Evolutionary conservation across 495 filamentous ascomycete genomes (phyloP).

Genomic region (Haplographium delicatum): DNA sequence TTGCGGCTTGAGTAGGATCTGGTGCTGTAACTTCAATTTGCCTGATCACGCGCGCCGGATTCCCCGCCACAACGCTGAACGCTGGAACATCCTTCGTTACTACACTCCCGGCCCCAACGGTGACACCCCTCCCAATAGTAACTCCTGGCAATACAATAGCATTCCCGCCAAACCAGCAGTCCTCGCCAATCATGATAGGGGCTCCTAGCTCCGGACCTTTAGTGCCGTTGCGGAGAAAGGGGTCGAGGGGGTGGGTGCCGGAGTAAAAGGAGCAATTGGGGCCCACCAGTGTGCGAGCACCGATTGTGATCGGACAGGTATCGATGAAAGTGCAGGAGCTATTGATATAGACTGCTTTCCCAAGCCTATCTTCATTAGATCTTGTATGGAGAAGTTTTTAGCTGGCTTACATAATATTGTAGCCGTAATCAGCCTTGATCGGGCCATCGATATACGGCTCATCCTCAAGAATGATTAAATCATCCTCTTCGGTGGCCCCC

Average conservation of each 20-base stretch:
- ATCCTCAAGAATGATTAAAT: conserved; percentile 52
- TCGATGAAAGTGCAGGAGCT: conserved; percentile 72
- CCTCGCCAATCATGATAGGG: conserved; percentile 74
- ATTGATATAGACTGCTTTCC: conserved; percentile 69
- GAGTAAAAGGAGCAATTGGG: conserved; percentile 71
- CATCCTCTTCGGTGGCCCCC: conserved; percentile 46
- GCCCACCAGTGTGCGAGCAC: conserved; percentile 71
- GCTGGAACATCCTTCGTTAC: conserved; percentile 76
- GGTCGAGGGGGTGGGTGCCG: conserved; percentile 73
- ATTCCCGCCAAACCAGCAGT: conserved; percentile 85
- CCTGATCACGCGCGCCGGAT: conserved; percentile 59
- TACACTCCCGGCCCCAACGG: conserved; percentile 78
- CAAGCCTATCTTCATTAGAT: too few species aligned
- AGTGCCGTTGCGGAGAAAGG: conserved; percentile 64
- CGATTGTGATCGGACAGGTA: conserved; percentile 70
- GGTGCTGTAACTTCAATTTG: conserved; percentile 39
- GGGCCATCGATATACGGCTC: conserved; percentile 68
- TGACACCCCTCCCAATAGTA: conserved; percentile 66
- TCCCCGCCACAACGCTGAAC: conserved; percentile 60
- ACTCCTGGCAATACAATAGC: conserved; percentile 76
- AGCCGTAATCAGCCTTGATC: conserved; percentile 70
- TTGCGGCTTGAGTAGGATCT: too few species aligned
- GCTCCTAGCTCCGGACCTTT: conserved; percentile 70
- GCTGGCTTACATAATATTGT: conserved; percentile 49
- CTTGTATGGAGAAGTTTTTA: conserved; percentile 1